Evolutionary conservation across 768 basidiomycete genomes (phyloP).

Genomic region (Suillus variegatus): DNA sequence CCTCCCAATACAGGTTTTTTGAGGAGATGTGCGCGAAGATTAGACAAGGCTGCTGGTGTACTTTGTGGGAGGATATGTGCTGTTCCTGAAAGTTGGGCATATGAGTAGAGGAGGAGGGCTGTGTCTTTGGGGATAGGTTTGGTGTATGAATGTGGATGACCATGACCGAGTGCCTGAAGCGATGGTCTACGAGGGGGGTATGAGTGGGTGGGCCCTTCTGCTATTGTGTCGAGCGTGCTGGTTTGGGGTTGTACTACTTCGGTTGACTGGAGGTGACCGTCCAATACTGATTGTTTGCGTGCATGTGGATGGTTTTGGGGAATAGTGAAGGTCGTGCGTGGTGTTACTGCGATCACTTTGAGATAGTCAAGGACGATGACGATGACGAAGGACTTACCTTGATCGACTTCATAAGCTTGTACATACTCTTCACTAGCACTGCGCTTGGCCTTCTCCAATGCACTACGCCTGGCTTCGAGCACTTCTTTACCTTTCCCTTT

Average conservation of each 20-base stretch:
- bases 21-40: slow-evolving; percentile 51
- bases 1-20: slow-evolving; percentile 56
- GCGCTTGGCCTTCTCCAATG: slow-evolving; percentile 47
- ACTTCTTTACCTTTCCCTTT: slow-evolving; percentile 45
- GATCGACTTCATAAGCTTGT: slow-evolving; percentile 29
- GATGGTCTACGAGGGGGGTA: slow-evolving; percentile 39
- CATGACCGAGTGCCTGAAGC: slow-evolving; percentile 51
- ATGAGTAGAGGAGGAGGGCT: slow-evolving; percentile 82
- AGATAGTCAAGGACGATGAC: not conserved
- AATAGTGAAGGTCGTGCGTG: slow-evolving; percentile 52
- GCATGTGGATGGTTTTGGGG: slow-evolving; percentile 73
- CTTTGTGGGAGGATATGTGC: slow-evolving; percentile 54
- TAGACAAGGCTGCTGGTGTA: slow-evolving; percentile 46
- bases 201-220: slow-evolving; percentile 43
- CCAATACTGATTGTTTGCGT: slow-evolving; percentile 68
- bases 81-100: slow-evolving; percentile 76
- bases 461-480: slow-evolving; percentile 53
- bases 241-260: slow-evolving; percentile 30
- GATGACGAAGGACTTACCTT: slow-evolving; percentile 14
- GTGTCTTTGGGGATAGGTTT: slow-evolving; percentile 52
- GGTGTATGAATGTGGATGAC: slow-evolving; percentile 25
- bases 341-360: slow-evolving; percentile 38
- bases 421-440: slow-evolving; percentile 26
- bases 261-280: slow-evolving; percentile 43
- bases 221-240: slow-evolving; percentile 51